Evolutionary conservation across 208 protist genomes (phyloP).

Genomic region (Trypanosoma congolense): DNA sequence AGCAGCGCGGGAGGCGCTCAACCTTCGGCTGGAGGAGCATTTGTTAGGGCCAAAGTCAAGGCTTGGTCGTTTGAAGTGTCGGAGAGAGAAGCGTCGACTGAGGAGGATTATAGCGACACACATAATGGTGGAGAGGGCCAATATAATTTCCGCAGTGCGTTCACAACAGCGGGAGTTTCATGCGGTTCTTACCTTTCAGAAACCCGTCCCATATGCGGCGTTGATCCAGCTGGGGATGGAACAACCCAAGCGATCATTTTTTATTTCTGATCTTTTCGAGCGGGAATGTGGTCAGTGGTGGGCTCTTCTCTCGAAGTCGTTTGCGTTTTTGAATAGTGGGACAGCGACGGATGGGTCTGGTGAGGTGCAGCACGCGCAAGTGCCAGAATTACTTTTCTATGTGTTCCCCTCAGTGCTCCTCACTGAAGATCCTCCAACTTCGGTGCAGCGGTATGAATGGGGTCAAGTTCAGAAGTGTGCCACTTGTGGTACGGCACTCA

Average conservation of each 20-base stretch:
- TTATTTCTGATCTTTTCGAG: slow-evolving; percentile 50
- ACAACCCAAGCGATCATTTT: slow-evolving; percentile 17
- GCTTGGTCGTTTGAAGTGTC: slow-evolving; percentile 29
- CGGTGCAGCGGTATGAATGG: slow-evolving; percentile 24
- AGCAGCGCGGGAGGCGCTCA: slow-evolving; percentile 68
- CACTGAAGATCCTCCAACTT: slow-evolving; percentile 7
- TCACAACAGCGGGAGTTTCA: slow-evolving; percentile 37
- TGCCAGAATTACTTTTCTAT: slow-evolving; percentile 25
- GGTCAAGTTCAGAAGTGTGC: slow-evolving; percentile 29
- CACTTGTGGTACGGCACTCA: slow-evolving; percentile 14
- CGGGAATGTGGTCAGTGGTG: slow-evolving; percentile 69
- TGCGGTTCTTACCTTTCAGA: slow-evolving; percentile 29
- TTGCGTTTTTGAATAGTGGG: slow-evolving; percentile 16
- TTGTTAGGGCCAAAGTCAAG: slow-evolving; percentile 45
- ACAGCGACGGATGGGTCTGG: neutral
- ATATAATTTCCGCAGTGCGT: slow-evolving; percentile 24
- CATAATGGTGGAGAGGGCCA: slow-evolving; percentile 30
- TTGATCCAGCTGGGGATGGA: slow-evolving; percentile 16
- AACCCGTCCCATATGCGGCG: slow-evolving; percentile 19
- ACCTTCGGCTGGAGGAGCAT: slow-evolving; percentile 68
- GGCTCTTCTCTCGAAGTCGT: slow-evolving; percentile 42
- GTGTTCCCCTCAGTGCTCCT: slow-evolving; percentile 16
- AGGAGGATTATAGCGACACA: slow-evolving; percentile 1
- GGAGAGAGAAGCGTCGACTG: slow-evolving; percentile 19
- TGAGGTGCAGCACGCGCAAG: slow-evolving; percentile 6